These are phyloP conservation scores for Petasospora fabianii DNA, from an alignment of 1,139 yeast genomes.

Conservation along the genomic window DNA sequence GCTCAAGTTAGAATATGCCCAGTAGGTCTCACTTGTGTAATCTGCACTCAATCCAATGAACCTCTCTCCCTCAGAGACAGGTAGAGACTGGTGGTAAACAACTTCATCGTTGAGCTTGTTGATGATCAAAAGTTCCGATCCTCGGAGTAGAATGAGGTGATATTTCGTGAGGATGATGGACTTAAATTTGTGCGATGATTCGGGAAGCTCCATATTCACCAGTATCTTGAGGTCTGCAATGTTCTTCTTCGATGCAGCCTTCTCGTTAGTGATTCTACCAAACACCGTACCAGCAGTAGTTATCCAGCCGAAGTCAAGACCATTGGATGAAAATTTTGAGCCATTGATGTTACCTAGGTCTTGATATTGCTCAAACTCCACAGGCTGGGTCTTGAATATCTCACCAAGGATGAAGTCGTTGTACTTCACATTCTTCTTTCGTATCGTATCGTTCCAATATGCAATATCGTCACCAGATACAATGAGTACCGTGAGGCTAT, in stretches of 20 bases:
- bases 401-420: slow-evolving; percentile 19
- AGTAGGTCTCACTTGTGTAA: slow-evolving; percentile 40
- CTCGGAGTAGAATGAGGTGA: slow-evolving; percentile 47
- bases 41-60: slow-evolving; percentile 63
- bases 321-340: slow-evolving; percentile 30
- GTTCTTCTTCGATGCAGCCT: slow-evolving; percentile 19
- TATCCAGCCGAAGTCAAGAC: slow-evolving; percentile 40
- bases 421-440: slow-evolving; percentile 17
- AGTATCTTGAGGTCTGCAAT: slow-evolving; percentile 34
- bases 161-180: slow-evolving; percentile 47
- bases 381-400: slow-evolving; percentile 26
- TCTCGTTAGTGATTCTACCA: slow-evolving; percentile 30
- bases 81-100: slow-evolving; percentile 39
- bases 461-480: slow-evolving; percentile 38
- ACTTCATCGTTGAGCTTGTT: slow-evolving; percentile 49
- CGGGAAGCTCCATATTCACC: slow-evolving; percentile 38
- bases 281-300: slow-evolving; percentile 43
- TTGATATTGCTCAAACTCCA: slow-evolving; percentile 35
- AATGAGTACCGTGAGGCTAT: slow-evolving; percentile 29
- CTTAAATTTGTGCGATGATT: slow-evolving; percentile 31
- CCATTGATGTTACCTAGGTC: slow-evolving; percentile 30
- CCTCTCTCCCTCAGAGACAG: slow-evolving; percentile 36
- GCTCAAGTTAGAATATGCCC: slow-evolving; percentile 50
- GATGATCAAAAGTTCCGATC: slow-evolving; percentile 39
- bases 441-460: slow-evolving; percentile 33